Percentiles rank a stretch among this genome's conserved stretches.
These are phyloP conservation scores for Lathyrus oleraceus DNA, from an alignment of 306 rosid genomes.

Conservation along the genomic window DNA sequence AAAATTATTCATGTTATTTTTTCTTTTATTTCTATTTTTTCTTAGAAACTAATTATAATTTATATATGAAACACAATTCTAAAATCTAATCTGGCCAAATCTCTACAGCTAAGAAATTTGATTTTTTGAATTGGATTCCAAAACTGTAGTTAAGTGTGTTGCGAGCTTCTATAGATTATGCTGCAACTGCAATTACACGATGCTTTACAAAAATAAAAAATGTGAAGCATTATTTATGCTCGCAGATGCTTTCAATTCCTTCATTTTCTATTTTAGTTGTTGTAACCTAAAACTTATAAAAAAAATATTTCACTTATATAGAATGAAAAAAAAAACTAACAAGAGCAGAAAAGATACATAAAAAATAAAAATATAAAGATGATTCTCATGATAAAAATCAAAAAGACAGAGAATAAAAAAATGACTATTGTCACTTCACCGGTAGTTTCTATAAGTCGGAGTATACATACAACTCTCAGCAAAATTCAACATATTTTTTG, in stretches of 20 bases:
- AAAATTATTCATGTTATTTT: no score
- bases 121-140: no score
- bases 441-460: slow-evolving; percentile 70
- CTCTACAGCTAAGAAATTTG: no score
- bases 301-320: slow-evolving; percentile 31
- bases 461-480: slow-evolving; percentile 95
- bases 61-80: no score
- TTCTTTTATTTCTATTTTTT: no score
- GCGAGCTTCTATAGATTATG: no score
- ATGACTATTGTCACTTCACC: slow-evolving; percentile 40
- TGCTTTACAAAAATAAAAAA: not conserved
- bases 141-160: no score
- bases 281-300: slow-evolving; percentile 20
- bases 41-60: no score
- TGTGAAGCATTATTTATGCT: not conserved
- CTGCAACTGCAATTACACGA: not conserved
- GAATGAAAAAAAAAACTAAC: slow-evolving; percentile 29
- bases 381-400: slow-evolving; percentile 2
- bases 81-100: no score
- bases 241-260: slow-evolving; percentile 15
- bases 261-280: slow-evolving; percentile 26
- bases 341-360: slow-evolving; percentile 1
- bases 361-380: not conserved
- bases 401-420: not conserved
- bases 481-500: slow-evolving; percentile 72